Percentiles rank a stretch among this genome's conserved stretches.
Conservation (phyloP, 1,284 basidiomycete species). For the Ustilago loliicola region DNA sequence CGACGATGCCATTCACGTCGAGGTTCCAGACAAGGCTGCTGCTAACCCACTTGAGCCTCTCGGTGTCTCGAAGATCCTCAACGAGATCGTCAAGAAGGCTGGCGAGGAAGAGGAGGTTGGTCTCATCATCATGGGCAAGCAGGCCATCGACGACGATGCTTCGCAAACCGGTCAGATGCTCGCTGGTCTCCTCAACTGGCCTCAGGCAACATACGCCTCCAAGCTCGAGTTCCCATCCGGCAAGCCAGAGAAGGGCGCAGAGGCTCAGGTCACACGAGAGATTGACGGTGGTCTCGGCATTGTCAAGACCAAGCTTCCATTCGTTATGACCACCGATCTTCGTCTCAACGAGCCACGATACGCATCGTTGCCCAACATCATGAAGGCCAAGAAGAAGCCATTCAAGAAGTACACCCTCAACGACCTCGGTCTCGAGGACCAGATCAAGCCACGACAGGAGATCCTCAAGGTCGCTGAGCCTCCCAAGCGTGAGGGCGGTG, state of each 20-base stretch:
- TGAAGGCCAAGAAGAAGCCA: slow-evolving; percentile 94
- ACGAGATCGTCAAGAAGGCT: slow-evolving; percentile 81
- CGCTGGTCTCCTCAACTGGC: slow-evolving; percentile 90
- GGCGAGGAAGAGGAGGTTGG: slow-evolving; percentile 78
- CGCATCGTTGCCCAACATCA: slow-evolving; percentile 71
- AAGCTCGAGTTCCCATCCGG: slow-evolving; percentile 79
- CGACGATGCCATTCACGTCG: slow-evolving; percentile 91
- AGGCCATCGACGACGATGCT: slow-evolving; percentile 96
- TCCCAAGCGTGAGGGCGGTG: slow-evolving; percentile 88
- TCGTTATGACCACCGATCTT: slow-evolving; percentile 93
- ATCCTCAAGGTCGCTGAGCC: slow-evolving; percentile 92
- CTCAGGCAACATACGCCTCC: slow-evolving; percentile 94
- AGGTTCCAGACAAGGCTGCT: slow-evolving; percentile 76
- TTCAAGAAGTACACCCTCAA: slow-evolving; percentile 84
- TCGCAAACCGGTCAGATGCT: slow-evolving; percentile 99
- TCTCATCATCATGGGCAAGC: slow-evolving; percentile 96
- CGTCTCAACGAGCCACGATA: slow-evolving; percentile 73
- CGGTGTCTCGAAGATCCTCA: slow-evolving; percentile 86
- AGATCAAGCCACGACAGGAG: slow-evolving; percentile 82
- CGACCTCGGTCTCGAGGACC: slow-evolving; percentile 84
- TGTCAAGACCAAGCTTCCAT: slow-evolving; percentile 83
- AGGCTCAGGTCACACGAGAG: slow-evolving; percentile 85
- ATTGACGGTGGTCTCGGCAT: slow-evolving; percentile 94
- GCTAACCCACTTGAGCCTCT: slow-evolving; percentile 82
- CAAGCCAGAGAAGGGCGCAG: slow-evolving; percentile 77